phyloP scores from a whole-genome alignment of 2,329 filamentous ascomycete genomes.

The Phoma sp. region DNA sequence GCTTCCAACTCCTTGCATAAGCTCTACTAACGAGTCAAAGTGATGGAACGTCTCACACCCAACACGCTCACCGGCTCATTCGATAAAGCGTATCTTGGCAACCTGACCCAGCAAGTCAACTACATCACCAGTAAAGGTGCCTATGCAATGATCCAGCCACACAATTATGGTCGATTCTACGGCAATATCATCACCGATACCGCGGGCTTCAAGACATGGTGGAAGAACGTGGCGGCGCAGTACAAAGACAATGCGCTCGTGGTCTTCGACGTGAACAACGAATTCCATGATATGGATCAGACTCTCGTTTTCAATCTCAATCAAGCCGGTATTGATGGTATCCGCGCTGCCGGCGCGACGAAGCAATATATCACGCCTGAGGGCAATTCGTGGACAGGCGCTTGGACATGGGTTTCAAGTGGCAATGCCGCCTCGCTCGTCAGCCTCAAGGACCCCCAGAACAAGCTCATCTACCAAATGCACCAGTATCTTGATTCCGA shows the following conservation, averaged over 20 bases:
- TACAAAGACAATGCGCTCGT: constrained; percentile 52
- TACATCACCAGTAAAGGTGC: constrained; percentile 56
- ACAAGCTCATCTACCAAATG: constrained; percentile 66
- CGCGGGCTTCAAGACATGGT: constrained; percentile 52
- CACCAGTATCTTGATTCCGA: constrained; percentile 67
- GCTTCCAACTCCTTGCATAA: background rate
- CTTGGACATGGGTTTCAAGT: constrained; percentile 57
- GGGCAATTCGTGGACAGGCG: constrained; percentile 58
- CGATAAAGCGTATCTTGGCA: constrained; percentile 52
- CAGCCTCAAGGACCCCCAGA: constrained; percentile 56
- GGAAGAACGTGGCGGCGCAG: constrained; percentile 49
- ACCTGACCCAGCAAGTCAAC: constrained; percentile 52
- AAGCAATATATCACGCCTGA: constrained; percentile 67
- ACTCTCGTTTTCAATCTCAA: constrained; percentile 54
- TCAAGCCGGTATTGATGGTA: constrained; percentile 56
- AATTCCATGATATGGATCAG: constrained; percentile 54
- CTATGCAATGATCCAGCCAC: constrained; percentile 57
- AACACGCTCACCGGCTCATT: constrained; percentile 54
- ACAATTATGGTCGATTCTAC: constrained; percentile 60
- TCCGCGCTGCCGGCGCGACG: constrained; percentile 52
- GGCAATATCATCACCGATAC: constrained; percentile 53
- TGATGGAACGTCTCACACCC: constrained; percentile 65
- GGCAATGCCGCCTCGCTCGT: constrained; percentile 55
- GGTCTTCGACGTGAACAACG: constrained; percentile 57
- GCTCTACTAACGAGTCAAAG: constrained; percentile 24